Evolutionary conservation across 306 rosid species (phyloP), one percentile per base, ranked within the genome.

Genomic region (Erythrophleum fordii): DNA sequence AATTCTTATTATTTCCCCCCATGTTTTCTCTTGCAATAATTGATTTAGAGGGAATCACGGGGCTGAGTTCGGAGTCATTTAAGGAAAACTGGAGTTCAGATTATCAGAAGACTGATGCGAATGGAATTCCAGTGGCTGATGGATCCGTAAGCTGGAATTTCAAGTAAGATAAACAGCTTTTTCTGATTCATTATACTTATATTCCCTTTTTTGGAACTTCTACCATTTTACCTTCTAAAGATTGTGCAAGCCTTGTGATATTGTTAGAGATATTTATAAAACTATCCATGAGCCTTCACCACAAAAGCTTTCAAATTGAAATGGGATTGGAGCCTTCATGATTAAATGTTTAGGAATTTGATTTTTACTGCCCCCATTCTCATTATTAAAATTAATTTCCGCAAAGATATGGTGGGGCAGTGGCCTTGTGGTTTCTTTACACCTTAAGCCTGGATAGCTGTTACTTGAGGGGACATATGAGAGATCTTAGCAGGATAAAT

Each of bases 81-180:
- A 89, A 81, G 84, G 92, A 95, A 7, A 95, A 95, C 73, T 95
- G 99, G 99, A 81, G 85, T 77, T 68, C 99, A 31, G 91, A 92
- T 70, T 95, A 93, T 85, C 98, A 93, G 80, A 93, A 78, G 59
- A 95, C 99, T 37, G 91, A 93, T 29, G 61, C 83, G 49, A 93
- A 88, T 85, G 99, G 99, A 81, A 84, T 95, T 77, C 99, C 99
- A 51, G 91, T 86, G 79, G 65, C 90, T 60, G 77, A 81, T 11
- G 99, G 98, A 82, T 73, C 81, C 5, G 93, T 89, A 44, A 78
- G 60, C 82, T 95, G 99, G 99, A 61, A 87, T 90, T 95, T 93
- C 89, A 92, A 93, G 99, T 95, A 84, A 83, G 98, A 49, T 17
- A 20, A 77, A 68, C 41, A 31, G 46, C 7, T 75, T 23, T 68